These are phyloP conservation scores for Anastatica hierochuntica DNA, from an alignment of 345 rosid genomes.

Conservation along the genomic window DNA sequence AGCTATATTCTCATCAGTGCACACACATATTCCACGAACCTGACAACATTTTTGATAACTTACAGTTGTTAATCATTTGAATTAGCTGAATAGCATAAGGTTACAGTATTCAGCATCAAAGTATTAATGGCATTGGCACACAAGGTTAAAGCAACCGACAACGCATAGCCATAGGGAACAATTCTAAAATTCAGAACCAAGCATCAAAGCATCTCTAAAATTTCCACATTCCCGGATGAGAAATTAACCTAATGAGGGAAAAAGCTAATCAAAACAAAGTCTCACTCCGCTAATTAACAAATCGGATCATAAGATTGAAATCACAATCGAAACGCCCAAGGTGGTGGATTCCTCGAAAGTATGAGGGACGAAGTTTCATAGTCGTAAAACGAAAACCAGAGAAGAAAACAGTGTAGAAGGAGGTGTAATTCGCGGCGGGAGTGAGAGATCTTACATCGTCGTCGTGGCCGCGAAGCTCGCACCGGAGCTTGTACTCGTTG, in stretches of 20 bases:
- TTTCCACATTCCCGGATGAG: no score
- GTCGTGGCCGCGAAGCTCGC: slow-evolving; percentile 81
- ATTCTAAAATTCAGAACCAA: no score
- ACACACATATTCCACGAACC: slow-evolving; percentile 91
- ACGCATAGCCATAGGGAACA: no score
- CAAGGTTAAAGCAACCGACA: neutral
- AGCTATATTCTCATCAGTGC: slow-evolving; percentile 55
- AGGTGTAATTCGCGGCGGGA: neutral
- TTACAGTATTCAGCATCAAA: neutral
- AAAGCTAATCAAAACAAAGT: no score
- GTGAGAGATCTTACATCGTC: slow-evolving; percentile 54
- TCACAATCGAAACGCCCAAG: no score
- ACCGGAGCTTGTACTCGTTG: slow-evolving; percentile 58
- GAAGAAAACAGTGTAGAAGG: neutral
- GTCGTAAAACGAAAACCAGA: no score
- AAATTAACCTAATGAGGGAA: no score
- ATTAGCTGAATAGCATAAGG: neutral
- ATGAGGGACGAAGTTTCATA: no score
- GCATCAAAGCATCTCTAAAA: neutral
- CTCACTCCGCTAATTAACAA: no score
- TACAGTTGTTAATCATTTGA: no score
- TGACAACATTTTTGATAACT: slow-evolving; percentile 9
- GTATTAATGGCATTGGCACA: neutral
- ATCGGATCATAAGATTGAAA: no score
- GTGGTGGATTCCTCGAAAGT: no score